Base-by-base conservation (phyloP, 2,329 filamentous ascomycete genomes). In the Trichoderma brevicompactum region DNA sequence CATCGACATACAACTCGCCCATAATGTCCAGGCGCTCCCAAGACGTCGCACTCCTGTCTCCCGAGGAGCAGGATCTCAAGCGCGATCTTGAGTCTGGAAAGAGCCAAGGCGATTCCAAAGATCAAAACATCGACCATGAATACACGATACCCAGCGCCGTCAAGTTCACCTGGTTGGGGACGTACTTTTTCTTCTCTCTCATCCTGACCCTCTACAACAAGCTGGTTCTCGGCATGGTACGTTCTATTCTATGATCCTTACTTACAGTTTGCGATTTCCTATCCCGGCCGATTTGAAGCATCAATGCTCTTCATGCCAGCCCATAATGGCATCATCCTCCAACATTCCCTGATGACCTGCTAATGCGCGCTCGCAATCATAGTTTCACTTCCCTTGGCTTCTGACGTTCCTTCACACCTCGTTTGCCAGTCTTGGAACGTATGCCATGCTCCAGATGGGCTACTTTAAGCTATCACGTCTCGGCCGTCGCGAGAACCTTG, bases 321-420 rank as follows among this genome's bases (percentile, higher is more conserved):
- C 23, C 23, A 28, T 28, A 28, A 3, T 28, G 23, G 23, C 23
- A 28, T 28, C 23, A 5, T 28, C 23, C 23, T 28, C 23, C 23
- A 28, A 28, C 5, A 3, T 28, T 28, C 23, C 23, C 23, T 5
- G 23, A 17, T 46, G n/a, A 13, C 23, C 13, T 44, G 28, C 60
- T 54, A 17, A 54, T 63, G 23, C 44, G 44, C 17, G 23, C n/a
- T 43, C 32, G 44, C 23, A 43, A 56, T 66, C 40, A 28, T 66
- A 87, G 82, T 87, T 87, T 69, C 76, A 80, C 52, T 87, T 85
- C 71, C 86, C 86, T 50, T 88, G 85, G 83, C 81, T 88, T 17
- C 75, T 88, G 43, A 88, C 86, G 1, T 82, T 83, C 59, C 76
- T 87, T 17, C 86, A 89, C 70, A 80, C 86, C 12, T 79, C 81